These are phyloP conservation scores for Apiospora pterosperma DNA, from an alignment of 2,329 filamentous ascomycete genomes.

Conservation along the genomic window DNA sequence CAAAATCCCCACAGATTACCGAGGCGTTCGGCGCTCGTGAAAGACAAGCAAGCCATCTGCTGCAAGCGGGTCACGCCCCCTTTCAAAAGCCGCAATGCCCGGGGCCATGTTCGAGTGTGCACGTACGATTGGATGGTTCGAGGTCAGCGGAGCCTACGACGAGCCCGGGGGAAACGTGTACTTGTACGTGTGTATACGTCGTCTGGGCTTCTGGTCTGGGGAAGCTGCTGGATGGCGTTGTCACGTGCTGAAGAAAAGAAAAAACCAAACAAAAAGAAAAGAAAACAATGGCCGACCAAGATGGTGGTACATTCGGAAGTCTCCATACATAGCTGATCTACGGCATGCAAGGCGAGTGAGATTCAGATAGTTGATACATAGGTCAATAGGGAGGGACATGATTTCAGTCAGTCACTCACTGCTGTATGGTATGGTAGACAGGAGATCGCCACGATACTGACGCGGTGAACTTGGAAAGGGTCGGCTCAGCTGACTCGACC, in stretches of 20 bases:
- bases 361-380: too few relatives aligned
- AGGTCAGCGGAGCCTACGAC: background rate
- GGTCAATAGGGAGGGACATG: too few relatives aligned
- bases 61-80: background rate
- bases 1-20: conserved; percentile 8
- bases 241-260: too few relatives aligned
- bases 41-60: background rate
- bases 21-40: conserved; percentile 7
- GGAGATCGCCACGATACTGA: background rate
- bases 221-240: background rate
- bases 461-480: background rate
- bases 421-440: background rate
- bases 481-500: background rate
- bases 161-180: background rate
- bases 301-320: background rate
- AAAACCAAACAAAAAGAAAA: too few relatives aligned
- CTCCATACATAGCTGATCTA: background rate
- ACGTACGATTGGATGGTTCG: background rate
- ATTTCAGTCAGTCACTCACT: background rate
- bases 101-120: too few relatives aligned
- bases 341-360: background rate
- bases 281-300: too few relatives aligned
- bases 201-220: background rate
- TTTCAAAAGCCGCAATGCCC: conserved; percentile 2
- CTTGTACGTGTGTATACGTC: background rate